Evolutionary conservation across 2,329 filamentous ascomycete species (phyloP), one percentile per base, ranked within the genome.

Genomic region (Aspergillus pseudoglaucus): DNA sequence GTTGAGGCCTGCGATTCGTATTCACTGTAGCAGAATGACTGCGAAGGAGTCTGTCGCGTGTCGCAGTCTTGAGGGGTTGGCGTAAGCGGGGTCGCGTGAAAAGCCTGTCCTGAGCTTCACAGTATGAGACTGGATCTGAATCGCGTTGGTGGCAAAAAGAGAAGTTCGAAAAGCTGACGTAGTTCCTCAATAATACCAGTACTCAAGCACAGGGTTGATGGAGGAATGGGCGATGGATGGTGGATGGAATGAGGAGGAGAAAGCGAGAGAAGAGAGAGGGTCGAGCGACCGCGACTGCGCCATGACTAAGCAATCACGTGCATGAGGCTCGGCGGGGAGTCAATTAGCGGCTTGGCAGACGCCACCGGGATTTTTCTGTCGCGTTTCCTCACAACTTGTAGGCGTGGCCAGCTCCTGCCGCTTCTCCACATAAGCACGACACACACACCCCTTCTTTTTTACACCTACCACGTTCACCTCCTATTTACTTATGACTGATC

Each of bases 21-120:
- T 40, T 52, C 50, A 51, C 44, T 46, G 53, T 37, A 42, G 54
- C 50, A 52, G 51, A 20, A 18, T 10, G 43, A 49, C 42, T 52
- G 56, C 51, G 10, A 30, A 50, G 56, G 53, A 55, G 52, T 53
- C 54, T 58, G 55, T 58, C 54, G 58, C 61, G 61, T 57, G 37
- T 20, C 10, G 18, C 10, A 20, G 52, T 44, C 53, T 54, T 54
- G 50, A 52, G 55, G 51, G 53, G 52, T 58, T 59, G 53, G 52
- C 52, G 53, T 53, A 55, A 56, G 59, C 53, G 61, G 62, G 60
- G 61, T 63, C 60, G 59, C 57, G 58, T 61, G 56, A 52, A 44
- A 42, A 40, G 47, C 32, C 32, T 32, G 43, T 46, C 40, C 14
- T 14, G 40, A 42, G 8, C 6, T 22, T 42, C 22, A 27, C 8